phyloP scores from a whole-genome alignment of 2,329 filamentous ascomycete genomes.

The Xylariaceae sp. region DNA sequence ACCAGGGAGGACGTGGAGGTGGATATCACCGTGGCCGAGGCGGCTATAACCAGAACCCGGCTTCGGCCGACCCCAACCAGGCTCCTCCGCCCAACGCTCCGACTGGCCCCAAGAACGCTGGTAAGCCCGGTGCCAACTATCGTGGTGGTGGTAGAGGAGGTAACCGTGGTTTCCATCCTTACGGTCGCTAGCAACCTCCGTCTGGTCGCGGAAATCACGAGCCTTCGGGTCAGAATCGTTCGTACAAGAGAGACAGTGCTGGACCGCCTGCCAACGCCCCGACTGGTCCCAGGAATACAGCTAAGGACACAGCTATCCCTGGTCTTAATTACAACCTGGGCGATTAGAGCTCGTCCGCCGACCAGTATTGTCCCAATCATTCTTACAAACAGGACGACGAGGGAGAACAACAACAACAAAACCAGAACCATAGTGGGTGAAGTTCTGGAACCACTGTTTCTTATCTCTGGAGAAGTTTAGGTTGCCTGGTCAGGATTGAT shows the following conservation, averaged over 20 bases:
- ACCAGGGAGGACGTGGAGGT: constrained; percentile 43
- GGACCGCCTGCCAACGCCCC: constrained; percentile 78
- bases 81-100: constrained; percentile 78
- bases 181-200: constrained; percentile 39
- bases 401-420: too few relatives aligned
- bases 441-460: too few relatives aligned
- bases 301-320: constrained; percentile 54
- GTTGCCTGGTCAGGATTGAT: too few relatives aligned
- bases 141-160: constrained; percentile 81
- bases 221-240: constrained; percentile 50
- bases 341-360: too few relatives aligned
- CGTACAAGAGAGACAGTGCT: too few relatives aligned
- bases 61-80: constrained; percentile 51
- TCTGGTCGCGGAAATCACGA: constrained; percentile 29
- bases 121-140: constrained; percentile 88
- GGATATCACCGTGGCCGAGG: constrained; percentile 39
- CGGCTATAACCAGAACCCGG: constrained; percentile 37
- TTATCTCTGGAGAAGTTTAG: too few relatives aligned
- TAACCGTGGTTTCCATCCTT: constrained; percentile 76
- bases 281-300: constrained; percentile 93
- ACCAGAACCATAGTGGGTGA: too few relatives aligned
- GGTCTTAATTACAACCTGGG: constrained; percentile 71
- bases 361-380: too few relatives aligned
- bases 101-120: constrained; percentile 93
- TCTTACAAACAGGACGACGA: too few relatives aligned